Evolutionary conservation across 352 stramenopile species (phyloP), one percentile per base, ranked within the genome.

Genomic region (Globisporangium spinosum): DNA sequence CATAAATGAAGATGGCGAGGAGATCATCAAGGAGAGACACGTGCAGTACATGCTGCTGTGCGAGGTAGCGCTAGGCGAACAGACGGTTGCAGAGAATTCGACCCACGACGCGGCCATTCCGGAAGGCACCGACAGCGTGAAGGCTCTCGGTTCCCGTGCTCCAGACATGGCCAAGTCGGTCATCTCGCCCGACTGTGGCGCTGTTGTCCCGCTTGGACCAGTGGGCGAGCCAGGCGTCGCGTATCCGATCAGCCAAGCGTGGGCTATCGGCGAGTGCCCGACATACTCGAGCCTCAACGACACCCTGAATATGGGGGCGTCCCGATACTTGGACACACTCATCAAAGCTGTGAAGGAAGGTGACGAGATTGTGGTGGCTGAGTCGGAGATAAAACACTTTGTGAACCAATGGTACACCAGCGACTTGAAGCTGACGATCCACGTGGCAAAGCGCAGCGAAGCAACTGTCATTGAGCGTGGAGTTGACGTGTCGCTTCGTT

Each of bases 1-100:
- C 12, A 15, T n/a, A 13, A 27, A 58, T 13, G 13, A 29, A 29
- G 5, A 20, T 13, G 53, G 53, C 5, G 13, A 58, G 25, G 6
- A 35, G 53, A 38, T 58, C 13, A 38, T 4, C 4, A 58, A 22
- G 13, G 1, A 22, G 5, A 12, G 25, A 10, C 53, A 23, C 23
- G 53, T 58, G 25, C 53, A 58, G 15, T 58, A 58, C 59, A 77
- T 93, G 68, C 69, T 93, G 12, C 65, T 89, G 10, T 91, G 82
- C 34, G 80, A 93, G 54, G 85, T 93, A 2, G 74, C 81, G n/a
- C 23, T 89, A 13, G 85, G 85, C 3, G 72, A 27, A 8, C n/a
- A 47, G 29, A 47, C 20, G 20, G 13, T 40, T 5, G 58, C 38
- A 15, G 3, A 23, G 22, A 64, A 38, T 1, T 23, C 12, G 5